phyloP scores from a whole-genome alignment of 164 flowering plant species.

The Aristolochia californica region DNA sequence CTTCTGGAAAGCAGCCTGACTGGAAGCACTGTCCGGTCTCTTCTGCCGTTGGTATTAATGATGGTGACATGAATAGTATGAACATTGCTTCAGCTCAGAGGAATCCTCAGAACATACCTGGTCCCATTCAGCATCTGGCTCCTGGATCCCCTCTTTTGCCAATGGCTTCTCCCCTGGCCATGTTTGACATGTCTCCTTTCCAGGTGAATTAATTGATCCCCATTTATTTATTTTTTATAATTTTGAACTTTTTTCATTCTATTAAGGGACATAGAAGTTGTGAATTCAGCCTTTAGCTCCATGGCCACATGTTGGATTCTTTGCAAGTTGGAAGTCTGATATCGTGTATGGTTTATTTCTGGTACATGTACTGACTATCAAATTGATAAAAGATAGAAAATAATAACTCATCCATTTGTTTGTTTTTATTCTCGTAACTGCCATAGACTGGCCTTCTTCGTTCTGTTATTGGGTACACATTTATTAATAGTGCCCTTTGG shows the following conservation, averaged over 20 bases:
- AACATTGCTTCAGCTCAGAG: slow-evolving; percentile 52
- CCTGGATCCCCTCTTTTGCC: slow-evolving; percentile 83
- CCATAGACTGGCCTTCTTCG: too few species aligned
- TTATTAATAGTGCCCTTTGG: too few species aligned
- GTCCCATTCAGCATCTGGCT: slow-evolving; percentile 72
- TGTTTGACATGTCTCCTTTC: slow-evolving; percentile 88
- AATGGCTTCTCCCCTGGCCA: slow-evolving; percentile 68
- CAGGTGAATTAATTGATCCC: slow-evolving; percentile 72
- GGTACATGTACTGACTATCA: too few species aligned
- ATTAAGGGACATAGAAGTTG: neutral
- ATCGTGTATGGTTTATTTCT: too few species aligned
- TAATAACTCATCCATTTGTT: too few species aligned
- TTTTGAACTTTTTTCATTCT: neutral
- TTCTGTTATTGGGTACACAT: too few species aligned
- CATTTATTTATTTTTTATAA: neutral
- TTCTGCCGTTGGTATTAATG: slow-evolving; percentile 41
- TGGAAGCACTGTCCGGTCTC: slow-evolving; percentile 79
- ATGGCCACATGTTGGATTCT: too few species aligned
- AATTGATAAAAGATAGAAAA: too few species aligned
- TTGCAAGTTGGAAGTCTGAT: too few species aligned
- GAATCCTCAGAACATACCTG: slow-evolving; percentile 39
- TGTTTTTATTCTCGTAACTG: too few species aligned
- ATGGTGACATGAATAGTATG: slow-evolving; percentile 46
- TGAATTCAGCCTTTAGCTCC: neutral
- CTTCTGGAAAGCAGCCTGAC: slow-evolving; percentile 90